phyloP scores from a whole-genome alignment of 225 moss, liverwort and hornwort genomes.

The Takakia lepidozioides region DNA sequence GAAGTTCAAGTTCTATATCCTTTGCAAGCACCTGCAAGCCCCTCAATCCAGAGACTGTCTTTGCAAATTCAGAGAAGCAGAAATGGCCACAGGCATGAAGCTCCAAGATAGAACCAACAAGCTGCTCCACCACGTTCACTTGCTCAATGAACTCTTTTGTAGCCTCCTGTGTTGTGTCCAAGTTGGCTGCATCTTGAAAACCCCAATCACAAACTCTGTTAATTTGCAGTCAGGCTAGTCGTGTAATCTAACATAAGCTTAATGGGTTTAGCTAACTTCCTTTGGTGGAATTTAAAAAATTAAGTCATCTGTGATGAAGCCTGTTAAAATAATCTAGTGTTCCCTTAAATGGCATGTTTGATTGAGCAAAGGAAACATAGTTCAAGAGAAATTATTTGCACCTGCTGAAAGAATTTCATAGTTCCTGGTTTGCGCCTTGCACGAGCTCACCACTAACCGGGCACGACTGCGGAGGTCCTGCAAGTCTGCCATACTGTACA shows the following conservation, averaged over 20 bases:
- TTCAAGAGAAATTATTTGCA: too few relatives aligned
- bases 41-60: slow-evolving; percentile 20
- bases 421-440: slow-evolving; percentile 40
- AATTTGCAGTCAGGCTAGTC: neutral
- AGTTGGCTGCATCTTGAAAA: slow-evolving; percentile 16
- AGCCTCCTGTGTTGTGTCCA: slow-evolving; percentile 31
- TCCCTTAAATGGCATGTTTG: neutral
- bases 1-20: slow-evolving; percentile 23
- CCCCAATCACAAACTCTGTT: neutral
- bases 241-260: neutral
- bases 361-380: too few relatives aligned
- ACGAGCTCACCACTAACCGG: slow-evolving; percentile 41
- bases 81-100: slow-evolving; percentile 54
- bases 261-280: neutral
- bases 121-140: slow-evolving; percentile 49
- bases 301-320: too few relatives aligned
- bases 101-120: slow-evolving; percentile 35
- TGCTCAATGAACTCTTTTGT: slow-evolving; percentile 40
- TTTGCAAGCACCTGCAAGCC: slow-evolving; percentile 21
- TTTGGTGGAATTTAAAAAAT: too few relatives aligned
- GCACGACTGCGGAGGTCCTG: slow-evolving; percentile 59
- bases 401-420: slow-evolving; percentile 27
- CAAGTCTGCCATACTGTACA: slow-evolving; percentile 42
- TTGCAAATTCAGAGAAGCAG: slow-evolving; percentile 21
- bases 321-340: too few relatives aligned